Evolutionary conservation across 805 yeast species (phyloP), one percentile per base, ranked within the genome.

Genomic region (Candida chilensis): DNA sequence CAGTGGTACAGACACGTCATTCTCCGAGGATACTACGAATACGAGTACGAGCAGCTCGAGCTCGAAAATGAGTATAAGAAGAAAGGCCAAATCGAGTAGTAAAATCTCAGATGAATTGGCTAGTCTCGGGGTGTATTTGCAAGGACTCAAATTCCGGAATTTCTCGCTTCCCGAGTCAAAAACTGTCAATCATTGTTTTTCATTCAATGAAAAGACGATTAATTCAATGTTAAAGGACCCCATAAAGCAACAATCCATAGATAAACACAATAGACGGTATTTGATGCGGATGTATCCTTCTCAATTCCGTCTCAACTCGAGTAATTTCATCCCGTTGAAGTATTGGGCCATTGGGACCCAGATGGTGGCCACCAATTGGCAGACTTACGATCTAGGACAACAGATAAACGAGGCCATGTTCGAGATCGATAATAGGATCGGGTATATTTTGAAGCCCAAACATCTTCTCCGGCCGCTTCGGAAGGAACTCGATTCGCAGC

Each of bases 321-420:
- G 83, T 3, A 92, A 92, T 45, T 88, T 85, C 47, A 70, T 69
- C 27, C 97, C 98, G 0, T 53, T 84, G 2, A 51, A 53, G 1
- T 86, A 74, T 45, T 92, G 99, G 98, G 64, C 65, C 29, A 60
- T 69, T 28, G 99, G 99, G 1, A 79, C 71, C 8, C 98, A 92
- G 47, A 74, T 92, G 86, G 97, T 84, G 4, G 97, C 98, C 0
- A 78, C 95, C 0, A 92, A 90, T 48, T 90, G 96, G 96, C 98
- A 90, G 52, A 79, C 92, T 0, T 79, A 74, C 48, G 98, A 92
- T 47, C 35, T 75, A 12, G 96, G 96, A 0, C 90, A 88, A 47
- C 95, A 87, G 47, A 45, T 92, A 8, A 88, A 87, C 49, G 82
- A 82, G 37, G 84, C 95, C 3, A 57, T 87, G 69, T 86, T 90